These are phyloP conservation scores for Eucalyptus rudis DNA, from an alignment of 345 rosid genomes.

Conservation along the genomic window DNA sequence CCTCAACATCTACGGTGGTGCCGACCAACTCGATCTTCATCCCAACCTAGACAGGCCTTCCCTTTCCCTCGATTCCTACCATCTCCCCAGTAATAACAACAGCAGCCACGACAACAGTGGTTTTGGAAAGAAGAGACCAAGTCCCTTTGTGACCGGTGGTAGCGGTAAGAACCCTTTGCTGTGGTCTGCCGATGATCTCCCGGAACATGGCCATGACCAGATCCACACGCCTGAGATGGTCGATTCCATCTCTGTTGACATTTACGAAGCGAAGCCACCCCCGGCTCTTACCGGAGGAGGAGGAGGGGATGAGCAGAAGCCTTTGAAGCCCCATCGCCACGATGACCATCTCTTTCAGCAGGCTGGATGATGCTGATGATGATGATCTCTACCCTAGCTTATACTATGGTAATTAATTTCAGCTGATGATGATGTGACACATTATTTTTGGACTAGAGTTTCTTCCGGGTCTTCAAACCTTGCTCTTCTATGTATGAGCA, in stretches of 20 bases:
- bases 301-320: conserved; percentile 31
- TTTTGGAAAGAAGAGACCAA: conserved; percentile 58
- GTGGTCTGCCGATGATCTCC: conserved; percentile 79
- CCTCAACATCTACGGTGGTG: conserved; percentile 72
- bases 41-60: conserved; percentile 45
- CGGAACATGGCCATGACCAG: conserved; percentile 35
- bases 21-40: conserved; percentile 36
- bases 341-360: conserved; percentile 35
- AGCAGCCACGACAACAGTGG: conserved; percentile 17
- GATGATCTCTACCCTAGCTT: neutral
- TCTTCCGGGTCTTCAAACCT: neutral
- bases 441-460: neutral
- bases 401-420: neutral
- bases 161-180: conserved; percentile 63
- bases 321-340: conserved; percentile 42
- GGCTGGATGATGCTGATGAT: conserved; percentile 48
- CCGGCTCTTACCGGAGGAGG: conserved; percentile 5
- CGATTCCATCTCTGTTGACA: conserved; percentile 51
- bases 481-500: neutral
- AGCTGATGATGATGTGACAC: neutral
- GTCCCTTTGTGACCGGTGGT: conserved; percentile 16
- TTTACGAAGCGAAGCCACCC: conserved; percentile 61
- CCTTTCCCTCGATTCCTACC: conserved; percentile 11
- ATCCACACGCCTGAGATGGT: conserved; percentile 39
- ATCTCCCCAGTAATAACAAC: neutral